A percentile compares a stretch with the other conserved stretches of the same genome.
Conservation (phyloP, 2,329 filamentous ascomycete genomes). For the Dothidotthia symphoricarpi region DNA sequence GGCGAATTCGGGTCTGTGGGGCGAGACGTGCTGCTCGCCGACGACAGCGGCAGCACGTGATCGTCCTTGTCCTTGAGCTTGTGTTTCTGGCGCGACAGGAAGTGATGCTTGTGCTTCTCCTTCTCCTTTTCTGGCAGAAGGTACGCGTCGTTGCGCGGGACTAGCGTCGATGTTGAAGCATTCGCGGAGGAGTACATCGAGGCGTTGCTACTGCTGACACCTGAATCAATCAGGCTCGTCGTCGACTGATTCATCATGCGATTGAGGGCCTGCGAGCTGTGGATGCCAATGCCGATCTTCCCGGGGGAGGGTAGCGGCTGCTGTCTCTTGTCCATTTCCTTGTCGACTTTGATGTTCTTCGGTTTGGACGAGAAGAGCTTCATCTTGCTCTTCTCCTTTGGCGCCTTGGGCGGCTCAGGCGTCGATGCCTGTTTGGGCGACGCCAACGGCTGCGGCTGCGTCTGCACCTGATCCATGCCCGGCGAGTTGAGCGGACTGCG, state of each 20-base stretch:
- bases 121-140: constrained; percentile 59
- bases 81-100: constrained; percentile 74
- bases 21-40: constrained; percentile 72
- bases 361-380: constrained; percentile 74
- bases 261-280: constrained; percentile 63
- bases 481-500: constrained; percentile 55
- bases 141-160: constrained; percentile 52
- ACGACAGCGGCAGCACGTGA: constrained; percentile 66
- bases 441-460: constrained; percentile 23
- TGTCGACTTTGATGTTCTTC: constrained; percentile 70
- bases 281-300: constrained; percentile 62
- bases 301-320: constrained; percentile 68
- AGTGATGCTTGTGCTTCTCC: constrained; percentile 73
- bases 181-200: constrained; percentile 74
- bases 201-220: constrained; percentile 53
- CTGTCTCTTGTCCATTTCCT: constrained; percentile 58
- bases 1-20: constrained; percentile 73
- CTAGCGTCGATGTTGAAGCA: constrained; percentile 72
- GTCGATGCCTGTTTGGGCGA: constrained; percentile 35
- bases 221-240: constrained; percentile 64
- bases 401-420: constrained; percentile 50
- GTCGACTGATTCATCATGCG: constrained; percentile 65
- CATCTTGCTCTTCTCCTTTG: constrained; percentile 71
- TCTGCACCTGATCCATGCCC: constrained; percentile 25
- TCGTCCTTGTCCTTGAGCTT: constrained; percentile 73